These are phyloP conservation scores for Leptosphaerulina australis DNA, from an alignment of 2,329 filamentous ascomycete species.

Conservation along the genomic window DNA sequence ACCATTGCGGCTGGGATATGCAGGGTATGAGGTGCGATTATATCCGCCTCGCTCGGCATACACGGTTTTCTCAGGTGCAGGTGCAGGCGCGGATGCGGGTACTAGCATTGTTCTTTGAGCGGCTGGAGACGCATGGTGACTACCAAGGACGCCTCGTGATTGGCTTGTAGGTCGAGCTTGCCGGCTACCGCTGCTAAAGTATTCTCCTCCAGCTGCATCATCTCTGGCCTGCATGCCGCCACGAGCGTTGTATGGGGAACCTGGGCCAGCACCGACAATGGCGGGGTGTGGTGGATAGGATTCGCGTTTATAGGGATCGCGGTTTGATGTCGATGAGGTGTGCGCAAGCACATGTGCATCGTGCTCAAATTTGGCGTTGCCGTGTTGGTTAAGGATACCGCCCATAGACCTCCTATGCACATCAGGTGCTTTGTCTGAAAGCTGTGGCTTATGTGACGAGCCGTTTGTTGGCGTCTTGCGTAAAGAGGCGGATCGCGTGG, in stretches of 20 bases:
- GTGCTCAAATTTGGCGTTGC: conserved; percentile 34
- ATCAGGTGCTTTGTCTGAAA: conserved; percentile 32
- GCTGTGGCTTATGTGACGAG: conserved; percentile 44
- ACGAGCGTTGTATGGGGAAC: conserved; percentile 38
- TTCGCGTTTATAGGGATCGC: conserved; percentile 31
- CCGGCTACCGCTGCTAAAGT: conserved; percentile 35
- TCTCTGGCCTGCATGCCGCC: conserved; percentile 39
- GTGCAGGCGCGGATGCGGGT: conserved; percentile 1
- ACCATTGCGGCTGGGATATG: conserved; percentile 22
- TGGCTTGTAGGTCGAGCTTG: conserved; percentile 19
- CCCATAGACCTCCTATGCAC: conserved; percentile 40
- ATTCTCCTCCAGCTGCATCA: conserved; percentile 37
- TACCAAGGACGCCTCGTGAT: not conserved
- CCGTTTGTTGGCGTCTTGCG: conserved; percentile 37
- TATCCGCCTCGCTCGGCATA: conserved; percentile 26
- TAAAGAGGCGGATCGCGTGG: conserved; percentile 33
- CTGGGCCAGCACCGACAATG: conserved; percentile 45
- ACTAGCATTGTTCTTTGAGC: not conserved
- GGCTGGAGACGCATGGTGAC: conserved; percentile 4
- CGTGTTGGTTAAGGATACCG: conserved; percentile 43
- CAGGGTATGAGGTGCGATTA: conserved; percentile 31
- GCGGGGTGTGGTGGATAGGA: conserved; percentile 46
- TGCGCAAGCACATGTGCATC: conserved; percentile 41
- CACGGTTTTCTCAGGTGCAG: conserved; percentile 6
- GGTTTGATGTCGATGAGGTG: conserved; percentile 23